Conservation (phyloP, 768 basidiomycete genomes). For the Pilatotrama ljubarskyi region DNA sequence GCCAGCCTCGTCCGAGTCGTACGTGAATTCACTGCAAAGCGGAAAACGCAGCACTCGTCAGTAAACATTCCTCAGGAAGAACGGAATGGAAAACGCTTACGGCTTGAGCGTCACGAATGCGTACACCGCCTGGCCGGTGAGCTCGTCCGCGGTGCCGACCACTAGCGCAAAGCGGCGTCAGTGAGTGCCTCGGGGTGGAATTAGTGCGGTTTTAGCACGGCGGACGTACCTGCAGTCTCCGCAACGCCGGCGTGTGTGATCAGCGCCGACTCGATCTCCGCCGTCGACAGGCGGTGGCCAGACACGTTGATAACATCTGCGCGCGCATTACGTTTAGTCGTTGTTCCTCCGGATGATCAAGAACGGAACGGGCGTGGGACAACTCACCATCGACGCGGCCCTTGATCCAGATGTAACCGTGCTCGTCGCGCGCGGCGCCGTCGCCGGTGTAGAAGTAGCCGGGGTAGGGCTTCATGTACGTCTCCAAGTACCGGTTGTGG, state of each 20-base stretch:
- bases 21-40: constrained; percentile 70
- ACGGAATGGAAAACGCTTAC: constrained; percentile 43
- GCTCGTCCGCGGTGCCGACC: constrained; percentile 81
- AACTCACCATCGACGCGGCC: constrained; percentile 90
- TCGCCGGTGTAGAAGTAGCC: constrained; percentile 98
- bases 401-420: constrained; percentile 99
- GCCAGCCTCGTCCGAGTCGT: constrained; percentile 67
- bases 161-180: constrained; percentile 39
- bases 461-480: constrained; percentile 85
- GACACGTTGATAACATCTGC: constrained; percentile 97
- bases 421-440: constrained; percentile 89
- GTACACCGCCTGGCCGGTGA: constrained; percentile 92
- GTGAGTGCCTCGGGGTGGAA: background rate
- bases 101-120: constrained; percentile 96
- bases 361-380: constrained; percentile 6
- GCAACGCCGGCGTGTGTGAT: constrained; percentile 95
- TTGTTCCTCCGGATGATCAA: background rate
- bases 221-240: constrained; percentile 73
- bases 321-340: background rate
- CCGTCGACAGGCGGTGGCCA: constrained; percentile 94
- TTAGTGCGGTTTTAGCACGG: background rate
- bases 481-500: constrained; percentile 78
- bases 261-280: constrained; percentile 96
- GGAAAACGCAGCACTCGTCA: background rate
- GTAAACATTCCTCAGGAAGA: background rate